Conservation (phyloP, 1,139 yeast genomes). For the Saccharomyces pastorianus region DNA sequence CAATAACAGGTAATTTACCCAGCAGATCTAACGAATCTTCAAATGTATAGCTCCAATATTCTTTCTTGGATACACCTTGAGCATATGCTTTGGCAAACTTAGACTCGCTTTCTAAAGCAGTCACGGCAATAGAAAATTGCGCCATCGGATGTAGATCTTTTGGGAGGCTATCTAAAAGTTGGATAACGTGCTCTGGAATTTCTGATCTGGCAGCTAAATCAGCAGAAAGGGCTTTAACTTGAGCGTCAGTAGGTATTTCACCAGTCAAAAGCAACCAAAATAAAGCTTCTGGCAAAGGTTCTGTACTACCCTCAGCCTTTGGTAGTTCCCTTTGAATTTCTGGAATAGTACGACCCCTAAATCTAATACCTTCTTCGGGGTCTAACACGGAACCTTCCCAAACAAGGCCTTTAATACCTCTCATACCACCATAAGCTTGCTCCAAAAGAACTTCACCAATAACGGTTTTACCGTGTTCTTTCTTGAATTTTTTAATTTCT, state of each 20-base stretch:
- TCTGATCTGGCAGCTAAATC: slow-evolving; percentile 53
- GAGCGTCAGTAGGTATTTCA: slow-evolving; percentile 49
- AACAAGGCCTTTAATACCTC: slow-evolving; percentile 94
- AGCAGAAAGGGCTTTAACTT: slow-evolving; percentile 44
- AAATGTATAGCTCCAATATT: slow-evolving; percentile 59
- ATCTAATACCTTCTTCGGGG: slow-evolving; percentile 96
- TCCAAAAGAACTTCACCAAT: slow-evolving; percentile 91
- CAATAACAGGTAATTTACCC: slow-evolving; percentile 60
- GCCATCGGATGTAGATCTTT: slow-evolving; percentile 61
- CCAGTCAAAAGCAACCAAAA: slow-evolving; percentile 60
- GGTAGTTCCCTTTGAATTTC: slow-evolving; percentile 90
- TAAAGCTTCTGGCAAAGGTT: slow-evolving; percentile 63
- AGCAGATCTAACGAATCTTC: slow-evolving; percentile 58
- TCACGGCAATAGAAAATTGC: slow-evolving; percentile 58
- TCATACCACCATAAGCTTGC: slow-evolving; percentile 99
- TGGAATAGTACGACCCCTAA: slow-evolving; percentile 96
- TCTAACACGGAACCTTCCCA: slow-evolving; percentile 99
- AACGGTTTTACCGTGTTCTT: slow-evolving; percentile 79
- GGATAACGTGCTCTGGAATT: slow-evolving; percentile 48
- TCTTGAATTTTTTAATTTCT: slow-evolving; percentile 80
- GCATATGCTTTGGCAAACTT: slow-evolving; percentile 63
- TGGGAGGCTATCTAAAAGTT: slow-evolving; percentile 48
- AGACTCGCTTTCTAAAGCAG: slow-evolving; percentile 52
- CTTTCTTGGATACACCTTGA: slow-evolving; percentile 56
- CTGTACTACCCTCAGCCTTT: slow-evolving; percentile 68